These are phyloP conservation scores for Fusarium sublunatum DNA, from an alignment of 2,329 filamentous ascomycete species.

Conservation along the genomic window DNA sequence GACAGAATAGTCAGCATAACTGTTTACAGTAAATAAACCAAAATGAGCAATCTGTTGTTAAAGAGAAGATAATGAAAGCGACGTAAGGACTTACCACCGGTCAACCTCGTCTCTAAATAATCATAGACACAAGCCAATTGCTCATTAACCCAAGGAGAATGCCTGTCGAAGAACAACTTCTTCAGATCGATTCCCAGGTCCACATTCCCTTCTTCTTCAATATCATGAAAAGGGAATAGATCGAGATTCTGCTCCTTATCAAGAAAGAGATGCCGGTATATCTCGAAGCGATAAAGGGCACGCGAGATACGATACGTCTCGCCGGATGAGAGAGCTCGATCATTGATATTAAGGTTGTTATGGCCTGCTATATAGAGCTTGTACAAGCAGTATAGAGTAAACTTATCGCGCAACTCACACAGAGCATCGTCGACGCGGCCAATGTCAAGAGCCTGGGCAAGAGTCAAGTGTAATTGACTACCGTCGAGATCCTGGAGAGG, in stretches of 20 bases:
- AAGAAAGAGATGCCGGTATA: slow-evolving; percentile 39
- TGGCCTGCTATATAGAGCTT: slow-evolving; percentile 31
- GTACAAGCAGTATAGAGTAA: slow-evolving; percentile 16
- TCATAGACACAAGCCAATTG: slow-evolving; percentile 39
- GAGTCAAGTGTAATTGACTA: slow-evolving; percentile 14
- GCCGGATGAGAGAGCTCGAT: slow-evolving; percentile 8
- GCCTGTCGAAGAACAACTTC: slow-evolving; percentile 36
- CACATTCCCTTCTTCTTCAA: neutral
- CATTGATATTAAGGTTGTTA: slow-evolving; percentile 9
- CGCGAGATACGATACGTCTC: slow-evolving; percentile 34
- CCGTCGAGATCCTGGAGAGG: slow-evolving; percentile 18
- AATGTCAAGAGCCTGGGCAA: slow-evolving; percentile 32
- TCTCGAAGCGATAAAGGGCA: slow-evolving; percentile 42
- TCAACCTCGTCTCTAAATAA: slow-evolving; percentile 36
- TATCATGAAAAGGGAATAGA: slow-evolving; percentile 8
- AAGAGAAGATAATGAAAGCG: neutral
- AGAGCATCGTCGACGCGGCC: slow-evolving; percentile 29
- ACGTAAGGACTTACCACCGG: slow-evolving; percentile 27
- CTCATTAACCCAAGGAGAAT: slow-evolving; percentile 43
- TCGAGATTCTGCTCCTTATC: slow-evolving; percentile 4
- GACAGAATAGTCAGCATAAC: slow-evolving; percentile 40
- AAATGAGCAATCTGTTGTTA: neutral
- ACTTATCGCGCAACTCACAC: slow-evolving; percentile 15
- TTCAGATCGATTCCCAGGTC: slow-evolving; percentile 17
- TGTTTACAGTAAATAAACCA: slow-evolving; percentile 19